A percentile compares a stretch with the other conserved stretches of the same genome.
Evolutionary conservation across 2,329 filamentous ascomycete genomes (phyloP).

Genomic region (Botrytis paeoniae): DNA sequence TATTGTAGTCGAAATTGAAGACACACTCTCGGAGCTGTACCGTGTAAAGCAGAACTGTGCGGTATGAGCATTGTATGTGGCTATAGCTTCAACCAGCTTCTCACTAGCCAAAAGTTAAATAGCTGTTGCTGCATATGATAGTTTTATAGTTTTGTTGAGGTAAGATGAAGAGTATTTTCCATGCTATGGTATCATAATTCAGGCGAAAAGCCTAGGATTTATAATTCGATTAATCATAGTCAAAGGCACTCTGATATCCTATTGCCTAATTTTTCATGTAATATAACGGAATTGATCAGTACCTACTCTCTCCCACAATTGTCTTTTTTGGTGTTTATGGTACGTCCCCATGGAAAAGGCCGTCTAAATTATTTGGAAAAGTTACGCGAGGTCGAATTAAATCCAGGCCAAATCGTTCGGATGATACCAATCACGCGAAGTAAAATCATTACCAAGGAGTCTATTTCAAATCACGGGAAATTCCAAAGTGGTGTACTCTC

Average conservation of each 20-base stretch:
- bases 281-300: neutral
- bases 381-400: neutral
- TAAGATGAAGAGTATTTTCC: too few species aligned
- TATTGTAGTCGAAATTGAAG: too few species aligned
- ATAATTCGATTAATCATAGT: neutral
- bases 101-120: too few species aligned
- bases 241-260: neutral
- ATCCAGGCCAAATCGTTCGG: neutral
- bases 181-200: neutral
- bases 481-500: neutral
- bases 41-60: too few species aligned
- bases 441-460: neutral
- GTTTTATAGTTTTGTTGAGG: too few species aligned
- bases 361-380: neutral
- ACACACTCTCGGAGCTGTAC: too few species aligned
- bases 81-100: too few species aligned
- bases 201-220: neutral
- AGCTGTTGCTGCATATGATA: too few species aligned
- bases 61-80: too few species aligned
- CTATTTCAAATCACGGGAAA: neutral
- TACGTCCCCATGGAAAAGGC: neutral
- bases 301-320: fast-evolving
- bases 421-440: neutral
- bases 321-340: neutral
- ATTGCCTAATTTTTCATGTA: neutral